phyloP scores from a whole-genome alignment of 192 early-diverging fungal species.

The Backusella mclennaniae region DNA sequence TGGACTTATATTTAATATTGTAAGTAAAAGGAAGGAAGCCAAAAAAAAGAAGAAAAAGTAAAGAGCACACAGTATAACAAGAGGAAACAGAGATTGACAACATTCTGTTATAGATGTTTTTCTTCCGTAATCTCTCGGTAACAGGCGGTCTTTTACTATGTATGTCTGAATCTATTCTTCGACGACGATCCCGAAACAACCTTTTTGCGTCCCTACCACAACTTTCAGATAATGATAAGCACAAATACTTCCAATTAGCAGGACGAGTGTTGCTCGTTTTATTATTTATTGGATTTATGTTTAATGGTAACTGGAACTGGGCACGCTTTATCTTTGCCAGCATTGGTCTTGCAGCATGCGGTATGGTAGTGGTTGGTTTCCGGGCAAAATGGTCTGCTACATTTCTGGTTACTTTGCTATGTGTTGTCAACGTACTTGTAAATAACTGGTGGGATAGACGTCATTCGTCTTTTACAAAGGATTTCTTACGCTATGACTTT shows the following conservation, averaged over 20 bases:
- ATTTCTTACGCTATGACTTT: constrained; percentile 98
- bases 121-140: constrained; percentile 88
- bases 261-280: constrained; percentile 90
- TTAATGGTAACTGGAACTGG: constrained; percentile 77
- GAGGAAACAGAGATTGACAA: background rate
- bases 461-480: constrained; percentile 74
- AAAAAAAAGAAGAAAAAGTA: background rate
- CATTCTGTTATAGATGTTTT: constrained; percentile 50
- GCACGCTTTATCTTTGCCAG: constrained; percentile 68
- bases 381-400: constrained; percentile 96
- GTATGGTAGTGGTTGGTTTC: constrained; percentile 95
- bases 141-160: constrained; percentile 92
- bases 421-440: constrained; percentile 84
- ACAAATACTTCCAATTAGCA: constrained; percentile 87
- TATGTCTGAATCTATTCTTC: constrained; percentile 71
- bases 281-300: constrained; percentile 86
- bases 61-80: background rate
- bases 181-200: constrained; percentile 53
- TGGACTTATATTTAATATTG: constrained; percentile 87
- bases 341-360: constrained; percentile 77
- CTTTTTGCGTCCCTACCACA: constrained; percentile 88
- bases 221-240: constrained; percentile 77
- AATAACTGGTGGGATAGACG: constrained; percentile 97
- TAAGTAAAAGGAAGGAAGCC: constrained; percentile 3
- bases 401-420: constrained; percentile 84